Evolutionary conservation across 1,284 basidiomycete species (phyloP), one percentile per base, ranked within the genome.

Genomic region (Phlebopus sp.): DNA sequence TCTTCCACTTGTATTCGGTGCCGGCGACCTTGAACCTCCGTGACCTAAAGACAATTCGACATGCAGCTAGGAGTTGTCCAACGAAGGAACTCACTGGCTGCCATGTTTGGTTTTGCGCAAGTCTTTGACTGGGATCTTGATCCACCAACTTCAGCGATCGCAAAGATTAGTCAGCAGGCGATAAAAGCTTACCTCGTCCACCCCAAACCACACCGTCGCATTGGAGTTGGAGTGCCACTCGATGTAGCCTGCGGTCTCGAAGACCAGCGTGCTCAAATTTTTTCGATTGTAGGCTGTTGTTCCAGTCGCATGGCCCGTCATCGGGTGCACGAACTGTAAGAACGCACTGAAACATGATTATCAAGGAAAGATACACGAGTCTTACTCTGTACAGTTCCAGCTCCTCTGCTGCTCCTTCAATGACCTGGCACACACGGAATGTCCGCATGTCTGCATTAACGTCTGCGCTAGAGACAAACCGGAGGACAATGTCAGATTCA

Each of bases 1-100:
- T 64, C 60, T 79, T 82, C 81, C 81, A 82, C 57, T 81, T 82
- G 65, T 81, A 82, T 55, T 79, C 76, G 21, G 67, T 59, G 27
- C 71, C 72, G 18, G 63, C 64, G 32, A 66, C 75, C 55, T 74
- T 79, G 67, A 81, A 82, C 27, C 79, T 68, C 45, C 81, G 73
- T 15, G 80, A 81, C 50, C 78, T 78, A 42, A 29, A 23, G 30
- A 31, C 19, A 25, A 32, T 19, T 56, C 19, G 57, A 53, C 18
- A 39, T 27, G 19, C 21, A 9, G 5, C 4, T 19, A 19, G 18
- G 14, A 18, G 29, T 25, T 5, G 15, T 10, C 11, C 1, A 17
- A 5, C 34, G n/a, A 25, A 23, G 38, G 14, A 40, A 56, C 73
- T 56, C 55, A 81, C 80, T 72, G 69, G 72, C 80, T 78, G 9